These are phyloP conservation scores for Cystobasidium pallidum DNA, from an alignment of 1,284 basidiomycete species.

Conservation along the genomic window DNA sequence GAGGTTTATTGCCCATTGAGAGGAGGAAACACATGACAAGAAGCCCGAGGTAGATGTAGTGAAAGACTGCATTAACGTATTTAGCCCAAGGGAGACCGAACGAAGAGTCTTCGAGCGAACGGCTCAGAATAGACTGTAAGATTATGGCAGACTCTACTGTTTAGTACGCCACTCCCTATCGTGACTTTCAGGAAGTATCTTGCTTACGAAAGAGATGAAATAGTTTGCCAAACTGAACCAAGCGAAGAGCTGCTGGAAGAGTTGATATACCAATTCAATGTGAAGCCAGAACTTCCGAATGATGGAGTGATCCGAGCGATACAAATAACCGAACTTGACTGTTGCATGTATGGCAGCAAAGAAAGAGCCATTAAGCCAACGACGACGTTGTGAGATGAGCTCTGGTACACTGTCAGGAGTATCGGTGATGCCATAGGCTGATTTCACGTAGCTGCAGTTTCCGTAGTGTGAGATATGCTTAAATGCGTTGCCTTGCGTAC, in stretches of 20 bases:
- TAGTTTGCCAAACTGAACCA: conserved; percentile 70
- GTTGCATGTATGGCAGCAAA: conserved; percentile 65
- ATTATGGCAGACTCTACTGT: conserved; percentile 22
- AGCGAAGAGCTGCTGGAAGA: conserved; percentile 84
- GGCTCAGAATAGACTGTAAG: conserved; percentile 65
- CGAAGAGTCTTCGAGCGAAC: conserved; percentile 68
- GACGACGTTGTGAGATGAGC: conserved; percentile 90
- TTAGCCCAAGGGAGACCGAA: conserved; percentile 64
- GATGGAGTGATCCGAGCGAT: conserved; percentile 79
- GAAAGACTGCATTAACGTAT: conserved; percentile 71
- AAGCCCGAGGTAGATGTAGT: conserved; percentile 84
- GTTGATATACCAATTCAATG: conserved; percentile 88
- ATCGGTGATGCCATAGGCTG: conserved; percentile 84
- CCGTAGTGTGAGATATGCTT: too few relatives aligned
- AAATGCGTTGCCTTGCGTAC: too few relatives aligned
- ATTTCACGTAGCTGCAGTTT: conserved; percentile 78
- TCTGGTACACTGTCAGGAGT: conserved; percentile 79
- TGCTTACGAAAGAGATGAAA: conserved; percentile 75
- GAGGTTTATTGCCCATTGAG: conserved; percentile 86
- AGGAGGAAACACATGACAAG: conserved; percentile 89
- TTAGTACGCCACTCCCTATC: too few relatives aligned
- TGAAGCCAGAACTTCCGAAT: conserved; percentile 91
- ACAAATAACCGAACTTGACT: conserved; percentile 89
- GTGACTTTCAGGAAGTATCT: not conserved
- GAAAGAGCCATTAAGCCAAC: conserved; percentile 90